Percentiles rank a stretch among this genome's conserved stretches.
These are phyloP conservation scores for Globisporangium recalcitrans DNA, from an alignment of 352 stramenopile genomes.

Conservation along the genomic window DNA sequence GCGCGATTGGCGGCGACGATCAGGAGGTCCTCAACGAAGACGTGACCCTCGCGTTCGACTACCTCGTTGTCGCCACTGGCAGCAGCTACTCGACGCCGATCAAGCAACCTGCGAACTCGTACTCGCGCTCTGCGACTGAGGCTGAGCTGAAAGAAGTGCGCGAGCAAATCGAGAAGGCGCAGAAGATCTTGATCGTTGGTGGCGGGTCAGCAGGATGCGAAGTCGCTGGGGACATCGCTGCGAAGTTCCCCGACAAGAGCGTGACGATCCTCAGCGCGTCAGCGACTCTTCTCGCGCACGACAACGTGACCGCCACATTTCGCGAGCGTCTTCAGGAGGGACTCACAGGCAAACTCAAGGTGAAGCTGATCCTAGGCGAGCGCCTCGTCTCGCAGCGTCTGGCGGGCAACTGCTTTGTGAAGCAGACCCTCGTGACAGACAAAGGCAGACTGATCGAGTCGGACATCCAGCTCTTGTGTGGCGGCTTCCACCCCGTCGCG, in stretches of 20 bases:
- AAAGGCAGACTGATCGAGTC: slow-evolving; percentile 36
- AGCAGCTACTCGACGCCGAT: slow-evolving; percentile 50
- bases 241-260: slow-evolving; percentile 34
- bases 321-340: slow-evolving; percentile 31
- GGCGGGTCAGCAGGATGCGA: slow-evolving; percentile 45
- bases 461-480: slow-evolving; percentile 47
- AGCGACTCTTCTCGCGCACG: slow-evolving; percentile 18
- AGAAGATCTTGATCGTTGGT: slow-evolving; percentile 41
- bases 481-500: slow-evolving; percentile 18
- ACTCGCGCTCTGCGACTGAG: slow-evolving; percentile 18
- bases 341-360: slow-evolving; percentile 25
- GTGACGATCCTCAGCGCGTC: slow-evolving; percentile 38
- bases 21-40: background rate
- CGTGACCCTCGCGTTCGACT: slow-evolving; percentile 37
- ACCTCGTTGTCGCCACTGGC: slow-evolving; percentile 50
- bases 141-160: slow-evolving; percentile 21
- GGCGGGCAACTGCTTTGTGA: slow-evolving; percentile 24
- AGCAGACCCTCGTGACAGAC: slow-evolving; percentile 31
- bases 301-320: slow-evolving; percentile 24
- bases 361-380: slow-evolving; percentile 44
- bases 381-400: slow-evolving; percentile 30
- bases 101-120: slow-evolving; percentile 30
- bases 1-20: background rate
- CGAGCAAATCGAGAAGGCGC: slow-evolving; percentile 26
- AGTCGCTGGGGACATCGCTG: slow-evolving; percentile 38